Evolutionary conservation across 495 filamentous ascomycete species (phyloP).

Genomic region (Articulospora tetracladia): DNA sequence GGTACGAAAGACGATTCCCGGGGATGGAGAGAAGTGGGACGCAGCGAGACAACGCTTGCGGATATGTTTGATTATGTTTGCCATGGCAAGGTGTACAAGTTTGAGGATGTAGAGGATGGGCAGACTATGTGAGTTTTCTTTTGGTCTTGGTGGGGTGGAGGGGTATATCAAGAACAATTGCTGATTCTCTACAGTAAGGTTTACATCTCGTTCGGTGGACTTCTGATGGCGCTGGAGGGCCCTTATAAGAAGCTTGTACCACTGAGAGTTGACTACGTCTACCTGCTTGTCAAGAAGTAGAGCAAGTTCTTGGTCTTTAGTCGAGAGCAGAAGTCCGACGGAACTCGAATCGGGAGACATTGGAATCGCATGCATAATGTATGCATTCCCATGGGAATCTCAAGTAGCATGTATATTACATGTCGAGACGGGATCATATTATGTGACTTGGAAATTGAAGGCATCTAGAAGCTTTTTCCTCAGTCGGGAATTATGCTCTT

Average conservation of each 20-base stretch:
- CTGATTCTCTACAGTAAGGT: conserved; percentile 63
- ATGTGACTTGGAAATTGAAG: neutral
- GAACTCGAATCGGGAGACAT: neutral
- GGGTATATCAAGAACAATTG: neutral
- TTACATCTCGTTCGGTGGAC: conserved; percentile 87
- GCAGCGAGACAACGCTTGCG: conserved; percentile 72
- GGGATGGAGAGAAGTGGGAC: conserved; percentile 76
- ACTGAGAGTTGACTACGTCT: conserved; percentile 86
- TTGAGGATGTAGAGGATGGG: conserved; percentile 77
- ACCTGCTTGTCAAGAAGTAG: conserved; percentile 89
- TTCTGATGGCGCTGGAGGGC: conserved; percentile 85
- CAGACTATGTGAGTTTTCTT: conserved; percentile 70
- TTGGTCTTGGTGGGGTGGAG: neutral
- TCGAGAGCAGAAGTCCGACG: conserved; percentile 1
- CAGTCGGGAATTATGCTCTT: neutral
- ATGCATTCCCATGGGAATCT: neutral
- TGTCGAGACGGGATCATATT: neutral
- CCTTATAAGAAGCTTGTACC: conserved; percentile 95
- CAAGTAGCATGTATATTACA: too few relatives aligned
- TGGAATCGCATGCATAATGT: conserved; percentile 4
- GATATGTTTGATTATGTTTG: conserved; percentile 97
- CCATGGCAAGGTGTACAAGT: conserved; percentile 95
- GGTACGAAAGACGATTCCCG: conserved; percentile 64
- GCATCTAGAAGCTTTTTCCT: neutral
- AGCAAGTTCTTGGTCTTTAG: neutral